Evolutionary conservation across 352 stramenopile species (phyloP), one percentile per base, ranked within the genome.

Genomic region (Blastocystis sp.): DNA sequence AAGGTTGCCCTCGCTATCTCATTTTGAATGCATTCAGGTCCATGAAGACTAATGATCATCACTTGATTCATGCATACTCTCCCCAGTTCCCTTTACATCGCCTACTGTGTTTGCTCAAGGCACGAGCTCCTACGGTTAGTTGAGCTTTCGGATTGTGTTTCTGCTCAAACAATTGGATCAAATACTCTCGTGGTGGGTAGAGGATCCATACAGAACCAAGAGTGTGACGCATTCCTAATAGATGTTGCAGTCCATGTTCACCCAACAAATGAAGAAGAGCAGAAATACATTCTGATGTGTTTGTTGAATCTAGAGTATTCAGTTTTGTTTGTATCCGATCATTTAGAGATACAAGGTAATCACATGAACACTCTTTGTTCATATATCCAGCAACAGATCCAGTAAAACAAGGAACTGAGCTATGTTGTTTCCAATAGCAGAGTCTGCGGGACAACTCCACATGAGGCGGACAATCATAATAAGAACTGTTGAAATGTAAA

Each of bases 101-200:
- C n/a, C 90, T 89, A 78, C 91, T 93, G 88, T 94, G 92, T 83
- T 95, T 95, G 35, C 89, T 93, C 86, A 93, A 92, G 43, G 92
- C 92, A 32, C 91, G 88, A 1, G 92, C 92, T 12, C 92, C 92
- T 27, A 94, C 90, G 0, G 91, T 93, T n/a, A 95, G 90, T 49
- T 75, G 58, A 9, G 87, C 77, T 37, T 57, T 75, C 6, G 71
- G 71, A 66, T 83, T 83, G 19, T 83, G 56, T 16, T n/a, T 51
- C n/a, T 49, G 5, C 27, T 83, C 21, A 49, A 83, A 83, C 14
- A 42, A 42, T 0, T 7, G 9, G 14, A 83, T 32, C 6, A 83
- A 49, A 19, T 54, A 42, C 0, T 42, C 3, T 11, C 29, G 46
- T 43, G 71, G 27, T 19, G 71, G 71, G 43, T 83, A 83, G 11